Percentiles rank a stretch among this genome's conserved stretches.
Conservation (phyloP, 225 moss, liverwort and hornwort species). For the Antitrichia curtipendula region DNA sequence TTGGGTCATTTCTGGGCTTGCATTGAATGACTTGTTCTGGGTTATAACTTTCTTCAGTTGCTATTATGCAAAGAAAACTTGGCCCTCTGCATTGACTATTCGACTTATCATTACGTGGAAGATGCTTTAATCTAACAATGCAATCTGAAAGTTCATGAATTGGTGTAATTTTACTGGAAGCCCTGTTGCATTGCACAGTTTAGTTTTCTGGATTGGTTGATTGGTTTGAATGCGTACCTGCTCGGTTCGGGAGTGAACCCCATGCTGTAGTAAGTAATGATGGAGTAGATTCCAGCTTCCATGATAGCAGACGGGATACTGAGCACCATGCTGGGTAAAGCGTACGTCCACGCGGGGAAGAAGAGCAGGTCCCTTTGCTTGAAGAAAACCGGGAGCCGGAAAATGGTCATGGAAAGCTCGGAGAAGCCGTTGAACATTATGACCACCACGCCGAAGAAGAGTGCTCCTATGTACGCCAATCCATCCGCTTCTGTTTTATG, state of each 20-base stretch:
- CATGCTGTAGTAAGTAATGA: constrained; percentile 21
- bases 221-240: not conserved
- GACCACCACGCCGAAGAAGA: constrained; percentile 54
- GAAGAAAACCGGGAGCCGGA: constrained; percentile 29
- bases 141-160: not conserved
- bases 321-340: constrained; percentile 27
- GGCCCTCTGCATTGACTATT: not conserved
- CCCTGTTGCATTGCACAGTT: not conserved
- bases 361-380: constrained; percentile 45
- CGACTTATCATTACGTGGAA: not conserved
- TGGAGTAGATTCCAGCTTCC: constrained; percentile 17
- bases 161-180: not conserved
- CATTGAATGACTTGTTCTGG: not conserved
- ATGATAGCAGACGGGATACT: constrained; percentile 24
- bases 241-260: constrained; percentile 21
- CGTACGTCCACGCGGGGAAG: constrained; percentile 39
- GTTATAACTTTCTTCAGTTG: not conserved
- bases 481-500: constrained; percentile 35
- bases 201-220: not conserved
- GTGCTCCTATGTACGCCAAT: constrained; percentile 24
- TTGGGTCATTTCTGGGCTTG: not conserved
- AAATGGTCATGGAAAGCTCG: constrained; percentile 59
- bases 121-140: not conserved
- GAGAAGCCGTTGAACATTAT: constrained; percentile 65
- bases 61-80: not conserved